phyloP scores from a whole-genome alignment of 139 green algal species.

The Limnomonas spitsbergensis region DNA sequence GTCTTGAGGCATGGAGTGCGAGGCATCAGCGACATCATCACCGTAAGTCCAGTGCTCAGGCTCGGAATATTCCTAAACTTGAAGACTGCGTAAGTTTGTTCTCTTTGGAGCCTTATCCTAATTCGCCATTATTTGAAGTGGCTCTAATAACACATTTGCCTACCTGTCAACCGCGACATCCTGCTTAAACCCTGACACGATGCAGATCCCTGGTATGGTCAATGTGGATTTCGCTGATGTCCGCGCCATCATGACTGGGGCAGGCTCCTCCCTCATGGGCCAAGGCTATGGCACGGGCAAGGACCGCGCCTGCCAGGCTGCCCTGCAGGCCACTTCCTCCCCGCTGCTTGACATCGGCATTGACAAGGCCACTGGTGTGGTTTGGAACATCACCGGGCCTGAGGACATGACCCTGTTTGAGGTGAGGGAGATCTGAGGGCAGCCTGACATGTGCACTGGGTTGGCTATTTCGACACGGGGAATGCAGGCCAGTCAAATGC shows the following conservation, averaged over 20 bases:
- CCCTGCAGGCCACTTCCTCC: slow-evolving; percentile 72
- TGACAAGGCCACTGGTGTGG: slow-evolving; percentile 89
- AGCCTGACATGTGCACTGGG: not conserved
- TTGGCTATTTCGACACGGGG: not conserved
- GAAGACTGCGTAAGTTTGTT: no score
- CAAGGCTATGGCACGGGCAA: slow-evolving; percentile 59
- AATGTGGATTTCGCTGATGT: slow-evolving; percentile 99
- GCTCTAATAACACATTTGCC: no score
- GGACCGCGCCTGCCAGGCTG: slow-evolving; percentile 37
- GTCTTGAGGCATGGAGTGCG: slow-evolving; percentile 86
- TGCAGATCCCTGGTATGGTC: slow-evolving; percentile 79
- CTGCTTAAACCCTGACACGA: no score
- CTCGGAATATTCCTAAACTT: no score
- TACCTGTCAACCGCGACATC: no score
- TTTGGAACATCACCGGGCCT: slow-evolving; percentile 96
- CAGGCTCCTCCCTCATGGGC: slow-evolving; percentile 82
- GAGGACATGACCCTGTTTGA: slow-evolving; percentile 84
- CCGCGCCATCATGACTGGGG: slow-evolving; percentile 75
- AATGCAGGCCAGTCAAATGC: not conserved
- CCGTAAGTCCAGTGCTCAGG: slow-evolving; percentile 46
- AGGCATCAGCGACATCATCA: slow-evolving; percentile 97
- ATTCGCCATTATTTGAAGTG: no score
- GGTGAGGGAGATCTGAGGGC: slow-evolving; percentile 34
- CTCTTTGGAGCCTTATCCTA: no score
- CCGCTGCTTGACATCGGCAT: slow-evolving; percentile 91